Evolutionary conservation across 1,284 basidiomycete genomes (phyloP), one percentile per base, ranked within the genome.

Genomic region (Austroboletus rostrupii): DNA sequence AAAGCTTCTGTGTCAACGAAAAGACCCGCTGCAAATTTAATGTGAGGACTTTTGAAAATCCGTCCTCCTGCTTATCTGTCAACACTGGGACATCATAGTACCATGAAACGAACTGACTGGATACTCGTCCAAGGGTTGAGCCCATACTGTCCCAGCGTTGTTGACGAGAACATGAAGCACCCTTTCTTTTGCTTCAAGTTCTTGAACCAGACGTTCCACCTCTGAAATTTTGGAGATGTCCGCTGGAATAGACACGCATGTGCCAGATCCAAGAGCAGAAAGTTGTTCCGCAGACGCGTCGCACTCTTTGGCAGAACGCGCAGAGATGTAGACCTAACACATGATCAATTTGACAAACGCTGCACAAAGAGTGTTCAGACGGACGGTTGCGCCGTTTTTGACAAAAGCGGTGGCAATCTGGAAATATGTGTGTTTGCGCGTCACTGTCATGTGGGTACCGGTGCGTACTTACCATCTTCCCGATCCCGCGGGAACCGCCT

Each of bases 11-110:
- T 7, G 81, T 85, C 33, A 88, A 64, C 0, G 79, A 85, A 62
- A 88, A 88, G 3, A 86, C 83, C 3, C 84, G 74, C 59, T 86
- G 83, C 21, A 87, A 63, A 64, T 88, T 87, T 47, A 87, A 69
- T 10, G 76, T 84, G 44, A 88, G 62, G 43, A 88, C 69, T 62
- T 83, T 82, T n/a, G 73, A 72, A 55, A 77, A 80, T 5, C 76
- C 78, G 1, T 68, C 65, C 52, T 82, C 79, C 72, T 81, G 44
- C 13, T 39, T 33, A n/a, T 17, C n/a, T 9, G 58, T 67, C 64
- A 52, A 55, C 16, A 49, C n/a, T 28, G 32, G 13, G 47, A 40
- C 37, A 37, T 47, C 41, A 46, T n/a, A 14, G 31, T 35, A 40
- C 26, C 5, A 28, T 21, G 26, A 28, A 31, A 66, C 63, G 46